A percentile compares a stretch with the other conserved stretches of the same genome.
Evolutionary conservation across 495 filamentous ascomycete genomes (phyloP).

Genomic region (Peziza echinospora): DNA sequence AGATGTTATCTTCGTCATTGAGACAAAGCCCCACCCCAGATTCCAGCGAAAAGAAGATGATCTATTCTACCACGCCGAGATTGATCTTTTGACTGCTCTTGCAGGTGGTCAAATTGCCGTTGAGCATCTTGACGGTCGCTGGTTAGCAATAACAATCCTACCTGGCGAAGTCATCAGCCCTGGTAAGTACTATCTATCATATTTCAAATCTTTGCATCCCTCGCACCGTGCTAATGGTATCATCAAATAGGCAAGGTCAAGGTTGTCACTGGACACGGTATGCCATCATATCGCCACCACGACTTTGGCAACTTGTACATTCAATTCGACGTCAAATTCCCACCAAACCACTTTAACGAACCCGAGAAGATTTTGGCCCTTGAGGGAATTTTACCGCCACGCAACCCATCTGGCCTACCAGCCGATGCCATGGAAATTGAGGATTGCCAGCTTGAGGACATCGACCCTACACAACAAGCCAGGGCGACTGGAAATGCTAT

Average conservation of each 20-base stretch:
- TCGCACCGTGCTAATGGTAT: constrained; percentile 1
- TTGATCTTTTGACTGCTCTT: constrained; percentile 87
- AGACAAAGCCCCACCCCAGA: constrained; percentile 85
- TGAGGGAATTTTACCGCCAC: constrained; percentile 59
- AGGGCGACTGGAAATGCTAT: constrained; percentile 42
- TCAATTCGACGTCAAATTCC: constrained; percentile 95
- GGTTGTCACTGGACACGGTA: constrained; percentile 89
- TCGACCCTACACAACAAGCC: constrained; percentile 50
- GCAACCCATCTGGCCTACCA: constrained; percentile 35
- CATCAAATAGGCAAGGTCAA: constrained; percentile 52
- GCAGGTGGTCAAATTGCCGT: constrained; percentile 73
- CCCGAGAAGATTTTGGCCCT: constrained; percentile 39
- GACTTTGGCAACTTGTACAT: constrained; percentile 93
- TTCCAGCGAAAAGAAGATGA: constrained; percentile 96
- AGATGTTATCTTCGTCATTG: constrained; percentile 92
- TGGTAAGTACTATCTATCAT: constrained; percentile 47
- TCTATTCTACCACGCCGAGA: constrained; percentile 83
- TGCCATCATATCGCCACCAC: constrained; percentile 93
- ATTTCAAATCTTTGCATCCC: background rate
- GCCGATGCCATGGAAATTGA: constrained; percentile 63
- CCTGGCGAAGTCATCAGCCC: constrained; percentile 85
- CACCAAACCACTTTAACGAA: constrained; percentile 40
- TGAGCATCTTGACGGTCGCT: constrained; percentile 93
- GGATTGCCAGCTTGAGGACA: constrained; percentile 59
- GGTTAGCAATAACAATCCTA: constrained; percentile 74